These are phyloP conservation scores for Backusella tuberculispora DNA, from an alignment of 192 early-diverging fungal species.

Conservation along the genomic window DNA sequence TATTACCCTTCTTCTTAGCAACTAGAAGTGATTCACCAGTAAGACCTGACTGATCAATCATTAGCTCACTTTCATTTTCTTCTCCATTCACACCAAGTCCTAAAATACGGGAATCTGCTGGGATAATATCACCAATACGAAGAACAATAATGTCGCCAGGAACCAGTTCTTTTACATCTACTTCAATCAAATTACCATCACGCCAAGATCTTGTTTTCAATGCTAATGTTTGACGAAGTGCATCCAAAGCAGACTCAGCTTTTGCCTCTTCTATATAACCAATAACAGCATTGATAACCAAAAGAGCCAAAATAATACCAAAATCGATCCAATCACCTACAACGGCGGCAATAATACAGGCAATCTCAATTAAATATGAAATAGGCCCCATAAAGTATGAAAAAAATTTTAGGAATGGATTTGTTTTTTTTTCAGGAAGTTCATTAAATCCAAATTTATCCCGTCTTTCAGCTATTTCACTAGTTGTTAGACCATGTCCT, in stretches of 20 bases:
- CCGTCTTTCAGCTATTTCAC: conserved; percentile 76
- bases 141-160: conserved; percentile 91
- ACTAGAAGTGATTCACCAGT: conserved; percentile 95
- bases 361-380: conserved; percentile 88
- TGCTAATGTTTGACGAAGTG: conserved; percentile 89
- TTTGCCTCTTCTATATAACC: conserved; percentile 90
- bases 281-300: conserved; percentile 85
- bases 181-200: conserved; percentile 68
- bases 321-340: conserved; percentile 76
- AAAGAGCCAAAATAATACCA: conserved; percentile 76
- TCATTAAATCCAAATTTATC: conserved; percentile 82
- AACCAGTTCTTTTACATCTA: conserved; percentile 78
- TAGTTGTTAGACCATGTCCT: conserved; percentile 70
- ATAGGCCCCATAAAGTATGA: conserved; percentile 88
- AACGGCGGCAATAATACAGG: conserved; percentile 79
- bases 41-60: conserved; percentile 92
- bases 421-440: conserved; percentile 82
- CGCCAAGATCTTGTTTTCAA: conserved; percentile 81
- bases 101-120: conserved; percentile 85
- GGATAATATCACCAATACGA: conserved; percentile 93
- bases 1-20: conserved; percentile 77
- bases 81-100: conserved; percentile 81
- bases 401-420: conserved; percentile 84
- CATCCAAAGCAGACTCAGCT: conserved; percentile 89
- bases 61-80: conserved; percentile 74